Conservation (phyloP, 257 asterid species). For the Perilla frutescens region DNA sequence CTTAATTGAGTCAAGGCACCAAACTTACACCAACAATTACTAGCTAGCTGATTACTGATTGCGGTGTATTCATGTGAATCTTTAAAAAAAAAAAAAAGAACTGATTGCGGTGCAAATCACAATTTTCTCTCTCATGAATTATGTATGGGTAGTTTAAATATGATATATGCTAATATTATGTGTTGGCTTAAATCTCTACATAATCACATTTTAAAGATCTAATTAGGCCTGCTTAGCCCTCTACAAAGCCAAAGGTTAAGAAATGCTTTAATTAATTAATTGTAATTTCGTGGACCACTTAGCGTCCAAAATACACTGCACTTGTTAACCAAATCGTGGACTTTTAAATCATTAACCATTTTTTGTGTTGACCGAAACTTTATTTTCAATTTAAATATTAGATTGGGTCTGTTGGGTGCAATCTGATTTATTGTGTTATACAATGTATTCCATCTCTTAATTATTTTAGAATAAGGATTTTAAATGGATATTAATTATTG, state of each 20-base stretch:
- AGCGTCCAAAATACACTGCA: constrained; percentile 6
- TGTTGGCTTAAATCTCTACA: neutral
- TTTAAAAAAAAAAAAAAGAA: too few relatives aligned
- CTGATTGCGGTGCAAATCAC: neutral
- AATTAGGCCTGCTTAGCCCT: constrained; percentile 1
- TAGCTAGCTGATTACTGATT: too few relatives aligned
- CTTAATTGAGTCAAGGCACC: too few relatives aligned
- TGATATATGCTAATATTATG: neutral
- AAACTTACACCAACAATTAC: too few relatives aligned
- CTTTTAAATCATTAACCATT: neutral
- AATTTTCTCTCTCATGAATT: neutral
- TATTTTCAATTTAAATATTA: neutral
- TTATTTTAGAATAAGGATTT: too few relatives aligned
- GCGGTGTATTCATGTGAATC: too few relatives aligned
- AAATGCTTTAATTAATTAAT: neutral
- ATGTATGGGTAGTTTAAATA: neutral
- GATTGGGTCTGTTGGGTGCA: neutral
- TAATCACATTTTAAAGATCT: neutral
- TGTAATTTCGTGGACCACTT: neutral
- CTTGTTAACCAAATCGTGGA: neutral
- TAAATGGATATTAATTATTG: too few relatives aligned
- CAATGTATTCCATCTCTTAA: too few relatives aligned
- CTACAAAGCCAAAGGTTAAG: constrained; percentile 10
- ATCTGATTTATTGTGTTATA: too few relatives aligned
- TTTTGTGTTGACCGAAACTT: neutral